Evolutionary conservation across 352 stramenopile species (phyloP), one percentile per base, ranked within the genome.

Genomic region (Pythium brassicae): DNA sequence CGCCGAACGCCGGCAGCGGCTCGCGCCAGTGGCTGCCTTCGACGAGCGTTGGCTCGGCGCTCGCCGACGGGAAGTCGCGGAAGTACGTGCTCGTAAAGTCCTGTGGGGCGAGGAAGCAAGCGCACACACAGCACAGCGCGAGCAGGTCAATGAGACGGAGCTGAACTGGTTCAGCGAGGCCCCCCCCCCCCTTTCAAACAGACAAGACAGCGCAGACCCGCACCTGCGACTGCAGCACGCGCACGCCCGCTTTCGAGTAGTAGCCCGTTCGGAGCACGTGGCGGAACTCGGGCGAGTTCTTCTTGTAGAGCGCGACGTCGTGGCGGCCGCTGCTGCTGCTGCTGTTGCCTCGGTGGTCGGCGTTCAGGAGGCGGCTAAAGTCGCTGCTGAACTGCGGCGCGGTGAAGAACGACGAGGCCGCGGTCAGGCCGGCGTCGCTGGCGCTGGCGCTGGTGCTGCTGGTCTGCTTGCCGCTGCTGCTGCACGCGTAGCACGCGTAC

Each of bases 401-500:
- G 5, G 17, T 9, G 37, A 44, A 19, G 17, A 22, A 44, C 15
- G 37, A 22, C 37, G 37, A 44, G 17, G n/a, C n/a, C n/a, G 37
- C 35, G 35, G n/a, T 7, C 35, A 15, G 8, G 59, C 20, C 14
- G 57, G 72, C 27, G 50, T 67, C 72, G 43, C 75, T 55, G 50
- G 77, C 74, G 47, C 55, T 70, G 66, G 74, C n/a, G 55, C 69
- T 40, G 14, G 1, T 40, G 35, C 12, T 44, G 37, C 6, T 22
- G 15, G 5, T 17, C 1, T 10, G 8, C 23, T 51, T 14, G 7
- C 25, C 61, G 35, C 77, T 57, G 48, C 69, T 74, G 42, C 58
- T 70, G 52, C 73, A 83, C 11, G 49, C 22, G 27, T 60, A 65
- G 27, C 73, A 83, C 10, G 73, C 70, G 55, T 67, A 80, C 51